A percentile compares a stretch with the other conserved stretches of the same genome.
Conservation (phyloP, 1,284 basidiomycete genomes). For the Papiliotrema laurentii region DNA sequence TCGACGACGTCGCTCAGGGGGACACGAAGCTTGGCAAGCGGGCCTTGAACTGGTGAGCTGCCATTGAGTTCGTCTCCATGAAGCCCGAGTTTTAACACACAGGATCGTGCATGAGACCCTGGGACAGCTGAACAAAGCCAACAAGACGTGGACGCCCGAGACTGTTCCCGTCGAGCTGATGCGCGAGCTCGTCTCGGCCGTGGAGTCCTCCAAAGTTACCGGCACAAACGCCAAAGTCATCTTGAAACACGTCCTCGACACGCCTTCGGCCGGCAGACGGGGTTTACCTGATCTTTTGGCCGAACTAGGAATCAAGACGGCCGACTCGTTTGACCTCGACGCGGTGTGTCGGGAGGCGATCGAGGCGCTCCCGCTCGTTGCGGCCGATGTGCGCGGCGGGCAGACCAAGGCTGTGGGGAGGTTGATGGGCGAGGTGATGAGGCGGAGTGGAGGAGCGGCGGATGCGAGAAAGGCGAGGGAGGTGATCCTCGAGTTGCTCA, state of each 20-base stretch:
- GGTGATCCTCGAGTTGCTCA: conserved; percentile 34
- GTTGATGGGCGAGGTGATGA: conserved; percentile 87
- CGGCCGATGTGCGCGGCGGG: conserved; percentile 64
- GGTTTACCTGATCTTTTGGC: conserved; percentile 52
- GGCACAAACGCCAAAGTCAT: conserved; percentile 57
- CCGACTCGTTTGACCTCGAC: conserved; percentile 48
- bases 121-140: conserved; percentile 64
- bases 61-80: too few relatives aligned
- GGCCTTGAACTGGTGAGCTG: conserved; percentile 75
- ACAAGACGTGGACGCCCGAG: conserved; percentile 60
- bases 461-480: conserved; percentile 53
- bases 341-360: conserved; percentile 63
- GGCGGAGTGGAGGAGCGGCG: conserved; percentile 68
- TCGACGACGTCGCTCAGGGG: conserved; percentile 58
- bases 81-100: too few relatives aligned
- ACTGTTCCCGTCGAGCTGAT: conserved; percentile 61
- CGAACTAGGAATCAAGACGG: conserved; percentile 19
- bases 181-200: conserved; percentile 71
- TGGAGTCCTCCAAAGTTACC: conserved; percentile 64
- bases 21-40: conserved; percentile 52
- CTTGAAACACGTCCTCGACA: conserved; percentile 59
- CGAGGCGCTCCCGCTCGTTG: conserved; percentile 64
- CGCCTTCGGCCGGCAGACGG: conserved; percentile 1
- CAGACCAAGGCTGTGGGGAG: conserved; percentile 79
- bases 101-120: conserved; percentile 86